Evolutionary conservation across 1,284 basidiomycete genomes (phyloP).

Genomic region (Fomitopsis schrenkii): DNA sequence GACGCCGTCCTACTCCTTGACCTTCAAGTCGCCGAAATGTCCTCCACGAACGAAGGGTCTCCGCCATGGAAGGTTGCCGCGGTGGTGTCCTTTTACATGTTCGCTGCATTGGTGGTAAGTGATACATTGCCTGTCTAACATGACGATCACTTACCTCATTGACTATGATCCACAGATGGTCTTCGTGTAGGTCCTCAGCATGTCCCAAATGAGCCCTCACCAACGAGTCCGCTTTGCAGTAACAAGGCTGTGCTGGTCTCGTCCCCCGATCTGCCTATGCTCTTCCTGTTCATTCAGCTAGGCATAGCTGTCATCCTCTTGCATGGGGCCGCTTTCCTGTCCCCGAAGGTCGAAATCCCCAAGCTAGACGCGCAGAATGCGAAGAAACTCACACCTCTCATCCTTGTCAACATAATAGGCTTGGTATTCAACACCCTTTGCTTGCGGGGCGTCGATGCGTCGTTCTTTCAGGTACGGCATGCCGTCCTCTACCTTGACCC

Average conservation of each 20-base stretch:
- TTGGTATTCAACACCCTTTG: conserved; percentile 77
- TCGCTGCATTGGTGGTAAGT: conserved; percentile 65
- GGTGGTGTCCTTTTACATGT: conserved; percentile 79
- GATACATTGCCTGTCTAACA: not conserved
- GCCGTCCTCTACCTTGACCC: not conserved
- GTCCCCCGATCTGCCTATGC: conserved; percentile 61
- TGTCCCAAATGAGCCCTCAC: not conserved
- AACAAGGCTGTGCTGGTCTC: conserved; percentile 73
- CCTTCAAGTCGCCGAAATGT: conserved; percentile 19
- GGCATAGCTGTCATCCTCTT: conserved; percentile 64
- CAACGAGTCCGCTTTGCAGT: conserved; percentile 25
- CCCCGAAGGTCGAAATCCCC: conserved; percentile 52
- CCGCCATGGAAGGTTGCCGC: conserved; percentile 49
- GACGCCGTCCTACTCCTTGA: not conserved
- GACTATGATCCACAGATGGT: conserved; percentile 46
- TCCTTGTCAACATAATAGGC: conserved; percentile 64
- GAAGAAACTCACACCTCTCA: conserved; percentile 59
- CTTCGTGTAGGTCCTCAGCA: conserved; percentile 45
- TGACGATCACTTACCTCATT: conserved; percentile 1
- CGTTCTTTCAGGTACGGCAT: conserved; percentile 65
- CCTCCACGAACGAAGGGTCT: conserved; percentile 21
- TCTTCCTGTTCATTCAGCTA: conserved; percentile 69
- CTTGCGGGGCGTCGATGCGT: conserved; percentile 70
- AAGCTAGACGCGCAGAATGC: conserved; percentile 45
- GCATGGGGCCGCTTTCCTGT: conserved; percentile 45